A percentile compares a stretch with the other conserved stretches of the same genome.
Evolutionary conservation across 495 filamentous ascomycete species (phyloP).

Genomic region (Aspergillus egyptiacus): DNA sequence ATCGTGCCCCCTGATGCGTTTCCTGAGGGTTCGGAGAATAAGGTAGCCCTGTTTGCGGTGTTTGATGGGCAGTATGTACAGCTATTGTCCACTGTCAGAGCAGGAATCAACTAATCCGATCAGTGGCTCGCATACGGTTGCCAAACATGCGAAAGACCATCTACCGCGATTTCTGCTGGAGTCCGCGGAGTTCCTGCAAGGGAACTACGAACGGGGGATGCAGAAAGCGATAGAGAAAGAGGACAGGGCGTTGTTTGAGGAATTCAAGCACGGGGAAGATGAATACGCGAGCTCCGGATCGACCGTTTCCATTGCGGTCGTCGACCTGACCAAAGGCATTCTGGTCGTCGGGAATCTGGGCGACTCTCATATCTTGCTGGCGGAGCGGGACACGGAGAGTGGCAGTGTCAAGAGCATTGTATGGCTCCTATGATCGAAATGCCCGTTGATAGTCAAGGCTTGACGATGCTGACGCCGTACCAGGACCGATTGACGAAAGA

Average conservation of each 20-base stretch:
- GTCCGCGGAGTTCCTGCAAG: slow-evolving; percentile 26
- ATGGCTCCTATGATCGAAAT: background rate
- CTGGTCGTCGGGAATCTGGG: slow-evolving; percentile 37
- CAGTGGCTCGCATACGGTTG: slow-evolving; percentile 32
- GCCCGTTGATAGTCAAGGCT: slow-evolving; percentile 4
- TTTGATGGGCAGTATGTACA: slow-evolving; percentile 39
- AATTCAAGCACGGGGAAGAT: slow-evolving; percentile 22
- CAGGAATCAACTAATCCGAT: no score
- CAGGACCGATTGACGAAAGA: slow-evolving; percentile 34
- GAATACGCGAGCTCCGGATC: slow-evolving; percentile 31
- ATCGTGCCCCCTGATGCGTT: slow-evolving; percentile 31
- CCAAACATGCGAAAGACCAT: slow-evolving; percentile 30
- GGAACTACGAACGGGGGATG: slow-evolving; percentile 19
- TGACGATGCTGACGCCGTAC: background rate
- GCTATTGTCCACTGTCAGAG: background rate
- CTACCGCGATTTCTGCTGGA: slow-evolving; percentile 25
- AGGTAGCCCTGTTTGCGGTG: slow-evolving; percentile 34
- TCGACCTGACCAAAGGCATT: slow-evolving; percentile 33
- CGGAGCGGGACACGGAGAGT: slow-evolving; percentile 24
- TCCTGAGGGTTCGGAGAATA: slow-evolving; percentile 21
- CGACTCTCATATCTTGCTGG: slow-evolving; percentile 37
- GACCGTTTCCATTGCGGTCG: slow-evolving; percentile 32
- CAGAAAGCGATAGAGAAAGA: slow-evolving; percentile 12
- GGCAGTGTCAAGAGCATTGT: background rate
- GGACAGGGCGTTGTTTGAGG: slow-evolving; percentile 21